phyloP scores from a whole-genome alignment of 768 basidiomycete genomes.

The Trichaptum fuscoviolaceum region DNA sequence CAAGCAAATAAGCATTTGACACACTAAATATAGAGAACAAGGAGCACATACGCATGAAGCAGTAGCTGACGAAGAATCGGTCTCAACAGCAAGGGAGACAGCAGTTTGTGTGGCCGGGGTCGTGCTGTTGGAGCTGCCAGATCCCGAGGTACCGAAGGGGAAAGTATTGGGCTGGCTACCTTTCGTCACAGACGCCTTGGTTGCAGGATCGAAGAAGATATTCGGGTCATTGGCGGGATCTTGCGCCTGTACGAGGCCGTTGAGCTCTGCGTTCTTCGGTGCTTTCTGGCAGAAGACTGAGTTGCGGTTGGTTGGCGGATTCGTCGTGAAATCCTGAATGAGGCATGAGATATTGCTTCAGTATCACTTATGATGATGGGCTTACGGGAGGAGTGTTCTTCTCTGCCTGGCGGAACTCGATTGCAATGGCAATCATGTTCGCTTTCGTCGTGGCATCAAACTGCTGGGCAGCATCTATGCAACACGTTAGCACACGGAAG shows the following conservation, averaged over 20 bases:
- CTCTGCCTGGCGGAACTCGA: slow-evolving; percentile 49
- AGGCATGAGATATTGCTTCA: not conserved
- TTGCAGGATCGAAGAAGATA: slow-evolving; percentile 28
- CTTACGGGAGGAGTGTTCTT: slow-evolving; percentile 56
- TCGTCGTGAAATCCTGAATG: slow-evolving; percentile 45
- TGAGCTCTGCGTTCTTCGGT: slow-evolving; percentile 29
- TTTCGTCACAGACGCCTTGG: slow-evolving; percentile 33
- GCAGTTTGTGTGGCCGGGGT: not conserved
- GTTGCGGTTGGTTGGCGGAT: slow-evolving; percentile 45
- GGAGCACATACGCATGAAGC: slow-evolving; percentile 7
- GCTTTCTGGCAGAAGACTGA: slow-evolving; percentile 42
- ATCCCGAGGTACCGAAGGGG: slow-evolving; percentile 20
- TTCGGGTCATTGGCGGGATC: slow-evolving; percentile 27
- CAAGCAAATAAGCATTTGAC: slow-evolving; percentile 9
- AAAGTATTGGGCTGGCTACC: slow-evolving; percentile 38
- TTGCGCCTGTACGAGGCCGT: slow-evolving; percentile 32
- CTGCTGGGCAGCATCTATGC: slow-evolving; percentile 44
- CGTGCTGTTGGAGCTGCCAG: not conserved
- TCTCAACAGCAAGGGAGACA: not conserved
- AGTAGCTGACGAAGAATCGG: slow-evolving; percentile 7
- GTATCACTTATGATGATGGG: not conserved
- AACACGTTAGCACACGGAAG: slow-evolving; percentile 3
- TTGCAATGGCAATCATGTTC: slow-evolving; percentile 47
- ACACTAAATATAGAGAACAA: slow-evolving; percentile 7
- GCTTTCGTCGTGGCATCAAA: slow-evolving; percentile 46